These are phyloP conservation scores for Globisporangium heterothallicum DNA, from an alignment of 352 stramenopile genomes.

Conservation along the genomic window DNA sequence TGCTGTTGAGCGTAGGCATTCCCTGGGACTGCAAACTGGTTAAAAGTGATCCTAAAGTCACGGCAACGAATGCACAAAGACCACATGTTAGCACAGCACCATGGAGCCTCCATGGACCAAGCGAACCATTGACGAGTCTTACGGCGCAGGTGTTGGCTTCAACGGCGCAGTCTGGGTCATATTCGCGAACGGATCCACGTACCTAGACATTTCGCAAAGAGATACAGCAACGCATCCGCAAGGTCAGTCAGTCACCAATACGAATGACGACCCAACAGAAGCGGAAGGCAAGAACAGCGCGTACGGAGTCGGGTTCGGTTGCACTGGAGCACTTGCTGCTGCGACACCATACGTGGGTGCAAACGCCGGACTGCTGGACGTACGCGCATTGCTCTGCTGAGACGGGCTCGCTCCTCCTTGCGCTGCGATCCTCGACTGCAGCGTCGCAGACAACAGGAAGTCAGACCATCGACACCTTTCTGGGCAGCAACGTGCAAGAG, in stretches of 20 bases:
- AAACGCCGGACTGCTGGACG: slow-evolving; percentile 24
- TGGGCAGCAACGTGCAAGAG: not conserved
- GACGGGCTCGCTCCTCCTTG: slow-evolving; percentile 9
- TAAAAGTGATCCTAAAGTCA: slow-evolving; percentile 36
- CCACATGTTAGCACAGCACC: not conserved
- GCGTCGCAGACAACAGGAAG: not conserved
- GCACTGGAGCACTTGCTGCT: slow-evolving; percentile 2
- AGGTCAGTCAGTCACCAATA: not conserved
- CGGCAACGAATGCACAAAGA: not conserved
- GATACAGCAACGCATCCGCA: not conserved
- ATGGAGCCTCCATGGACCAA: not conserved
- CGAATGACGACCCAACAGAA: not conserved
- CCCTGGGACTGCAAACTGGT: slow-evolving; percentile 32
- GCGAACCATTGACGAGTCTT: not conserved
- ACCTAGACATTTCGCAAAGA: slow-evolving; percentile 15
- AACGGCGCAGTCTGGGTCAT: slow-evolving; percentile 33
- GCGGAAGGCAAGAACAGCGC: no score
- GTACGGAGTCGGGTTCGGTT: slow-evolving; percentile 3
- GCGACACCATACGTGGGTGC: slow-evolving; percentile 1
- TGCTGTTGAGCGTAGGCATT: slow-evolving; percentile 18
- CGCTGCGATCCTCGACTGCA: slow-evolving; percentile 24
- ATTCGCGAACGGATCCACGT: slow-evolving; percentile 60
- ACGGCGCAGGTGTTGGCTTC: slow-evolving; percentile 32
- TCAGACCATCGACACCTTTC: not conserved
- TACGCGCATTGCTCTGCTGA: slow-evolving; percentile 13